Evolutionary conservation across 768 basidiomycete species (phyloP), one percentile per base, ranked within the genome.

Genomic region (Termitomyces sp.): DNA sequence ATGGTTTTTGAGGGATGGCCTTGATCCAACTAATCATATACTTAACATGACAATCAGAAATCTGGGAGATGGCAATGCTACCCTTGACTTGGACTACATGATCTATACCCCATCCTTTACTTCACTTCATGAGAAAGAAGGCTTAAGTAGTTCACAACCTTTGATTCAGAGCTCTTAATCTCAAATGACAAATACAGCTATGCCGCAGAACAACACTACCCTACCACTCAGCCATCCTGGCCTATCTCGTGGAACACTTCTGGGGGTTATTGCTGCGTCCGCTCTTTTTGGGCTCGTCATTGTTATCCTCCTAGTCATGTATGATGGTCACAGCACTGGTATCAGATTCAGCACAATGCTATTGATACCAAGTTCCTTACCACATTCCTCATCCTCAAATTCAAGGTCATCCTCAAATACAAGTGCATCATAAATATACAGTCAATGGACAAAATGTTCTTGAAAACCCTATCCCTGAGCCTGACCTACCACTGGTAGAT

Each of bases 311-410:
- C n/a, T n/a, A n/a, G n/a, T n/a, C n/a, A n/a, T n/a, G n/a, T n/a
- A n/a, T n/a, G n/a, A n/a, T n/a, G n/a, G n/a, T n/a, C n/a, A n/a
- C n/a, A n/a, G n/a, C n/a, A n/a, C n/a, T n/a, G n/a, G n/a, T n/a
- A n/a, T n/a, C n/a, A n/a, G n/a, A n/a, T n/a, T n/a, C n/a, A n/a
- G n/a, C n/a, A n/a, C n/a, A n/a, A n/a, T n/a, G n/a, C n/a, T n/a
- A n/a, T n/a, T n/a, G n/a, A n/a, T n/a, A n/a, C n/a, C n/a, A n/a
- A 49, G 48, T 49, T 25, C 48, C 48, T 25, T 50, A 37, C 19
- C 48, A 7, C 5, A 34, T 25, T 35, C 11, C 16, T 6, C 48
- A 37, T 25, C 23, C 9, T 25, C 35, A 25, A 10, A 9, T 35
- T 11, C 14, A 6, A 11, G 35, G 35, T 37, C 14, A 17, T 23